phyloP scores from a whole-genome alignment of 2,329 filamentous ascomycete species.

The Pseudogymnoascus sp. region DNA sequence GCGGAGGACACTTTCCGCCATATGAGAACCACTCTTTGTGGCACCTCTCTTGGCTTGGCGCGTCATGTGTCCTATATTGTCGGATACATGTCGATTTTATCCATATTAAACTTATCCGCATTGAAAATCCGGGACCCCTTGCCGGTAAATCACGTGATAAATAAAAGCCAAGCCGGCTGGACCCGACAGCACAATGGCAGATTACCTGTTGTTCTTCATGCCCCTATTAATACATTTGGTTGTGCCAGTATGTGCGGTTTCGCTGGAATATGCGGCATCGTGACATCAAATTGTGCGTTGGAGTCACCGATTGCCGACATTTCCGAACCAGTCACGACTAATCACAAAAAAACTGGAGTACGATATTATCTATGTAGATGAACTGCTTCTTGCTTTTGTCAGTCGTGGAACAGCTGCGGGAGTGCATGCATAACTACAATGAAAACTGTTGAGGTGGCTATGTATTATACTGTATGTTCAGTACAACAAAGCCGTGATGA shows the following conservation, averaged over 20 bases:
- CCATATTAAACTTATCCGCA: conserved; percentile 1
- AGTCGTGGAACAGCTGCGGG: no score
- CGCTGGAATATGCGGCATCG: neutral
- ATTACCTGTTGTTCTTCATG: neutral
- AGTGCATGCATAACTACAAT: neutral
- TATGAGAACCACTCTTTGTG: neutral
- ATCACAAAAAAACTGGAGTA: neutral
- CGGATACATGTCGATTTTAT: neutral
- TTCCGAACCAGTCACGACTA: neutral
- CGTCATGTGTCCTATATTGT: neutral
- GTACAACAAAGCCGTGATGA: neutral
- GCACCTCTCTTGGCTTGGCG: neutral
- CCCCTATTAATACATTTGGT: neutral
- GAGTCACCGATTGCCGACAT: neutral
- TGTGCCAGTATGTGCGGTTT: neutral
- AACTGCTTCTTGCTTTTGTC: neutral
- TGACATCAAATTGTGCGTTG: neutral
- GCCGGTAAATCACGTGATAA: conserved; percentile 1
- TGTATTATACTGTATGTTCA: neutral
- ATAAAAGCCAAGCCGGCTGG: neutral
- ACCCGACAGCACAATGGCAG: neutral
- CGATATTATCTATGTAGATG: neutral
- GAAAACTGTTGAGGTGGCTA: neutral
- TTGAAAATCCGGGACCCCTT: neutral
- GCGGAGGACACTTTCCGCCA: neutral